These are phyloP conservation scores for Oryza glumipatula DNA, from an alignment of 176 grass and related monocot genomes.

Conservation along the genomic window DNA sequence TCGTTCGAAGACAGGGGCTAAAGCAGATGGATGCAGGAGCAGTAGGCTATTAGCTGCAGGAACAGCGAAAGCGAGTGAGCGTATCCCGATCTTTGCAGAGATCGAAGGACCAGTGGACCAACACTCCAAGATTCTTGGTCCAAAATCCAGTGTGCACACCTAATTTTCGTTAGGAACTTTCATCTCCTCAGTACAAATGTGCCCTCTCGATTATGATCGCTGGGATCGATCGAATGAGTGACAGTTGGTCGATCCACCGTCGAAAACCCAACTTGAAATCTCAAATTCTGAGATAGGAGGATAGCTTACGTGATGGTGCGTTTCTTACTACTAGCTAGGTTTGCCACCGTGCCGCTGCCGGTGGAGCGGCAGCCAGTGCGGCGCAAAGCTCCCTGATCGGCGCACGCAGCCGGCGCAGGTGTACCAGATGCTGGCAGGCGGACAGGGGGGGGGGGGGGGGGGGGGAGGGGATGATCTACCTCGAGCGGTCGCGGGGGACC, in stretches of 20 bases:
- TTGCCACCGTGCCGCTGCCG: neutral
- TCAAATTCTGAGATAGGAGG: too few species aligned
- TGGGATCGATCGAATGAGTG: too few species aligned
- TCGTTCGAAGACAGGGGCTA: neutral
- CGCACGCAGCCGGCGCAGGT: neutral
- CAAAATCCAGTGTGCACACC: slow-evolving; percentile 14
- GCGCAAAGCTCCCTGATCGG: too few species aligned
- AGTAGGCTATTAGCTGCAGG: slow-evolving; percentile 10
- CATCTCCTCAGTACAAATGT: slow-evolving; percentile 25
- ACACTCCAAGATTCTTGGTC: slow-evolving; percentile 38
- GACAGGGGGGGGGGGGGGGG: neutral
- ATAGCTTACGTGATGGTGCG: too few species aligned
- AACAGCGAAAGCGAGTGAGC: neutral
- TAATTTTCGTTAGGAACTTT: slow-evolving; percentile 35
- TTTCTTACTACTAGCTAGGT: neutral
- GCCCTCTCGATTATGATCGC: too few species aligned
- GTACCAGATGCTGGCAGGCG: neutral
- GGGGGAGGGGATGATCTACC: neutral
- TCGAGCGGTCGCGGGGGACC: slow-evolving; percentile 8
- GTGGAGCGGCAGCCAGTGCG: too few species aligned
- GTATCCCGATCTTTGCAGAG: slow-evolving; percentile 10
- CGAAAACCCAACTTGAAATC: too few species aligned
- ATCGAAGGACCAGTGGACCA: slow-evolving; percentile 39
- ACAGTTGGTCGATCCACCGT: neutral
- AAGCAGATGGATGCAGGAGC: neutral